Conservation (phyloP, 306 rosid genomes). For the Rubus idaeus region DNA sequence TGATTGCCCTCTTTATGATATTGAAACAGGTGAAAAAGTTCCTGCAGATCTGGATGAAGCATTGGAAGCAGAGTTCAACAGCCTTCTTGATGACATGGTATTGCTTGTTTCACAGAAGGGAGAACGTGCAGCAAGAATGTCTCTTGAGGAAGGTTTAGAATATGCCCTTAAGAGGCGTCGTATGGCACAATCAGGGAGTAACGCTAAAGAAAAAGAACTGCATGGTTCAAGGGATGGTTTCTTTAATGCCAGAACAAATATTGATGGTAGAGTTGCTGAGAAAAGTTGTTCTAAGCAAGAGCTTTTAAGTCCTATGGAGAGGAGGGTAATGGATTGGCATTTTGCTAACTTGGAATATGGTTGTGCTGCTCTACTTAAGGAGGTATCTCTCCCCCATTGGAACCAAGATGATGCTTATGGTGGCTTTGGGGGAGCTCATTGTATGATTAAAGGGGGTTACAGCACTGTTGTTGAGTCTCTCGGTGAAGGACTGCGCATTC, state of each 20-base stretch:
- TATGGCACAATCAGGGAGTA: constrained; percentile 41
- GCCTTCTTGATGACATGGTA: constrained; percentile 94
- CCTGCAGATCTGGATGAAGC: constrained; percentile 91
- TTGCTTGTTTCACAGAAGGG: constrained; percentile 83
- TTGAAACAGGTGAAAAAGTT: constrained; percentile 74
- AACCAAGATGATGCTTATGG: constrained; percentile 99
- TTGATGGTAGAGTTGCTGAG: constrained; percentile 26
- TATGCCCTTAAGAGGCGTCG: constrained; percentile 81
- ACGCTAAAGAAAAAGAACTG: constrained; percentile 47
- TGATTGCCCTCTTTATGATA: constrained; percentile 97
- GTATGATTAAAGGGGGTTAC: constrained; percentile 99
- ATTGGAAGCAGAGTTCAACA: constrained; percentile 90
- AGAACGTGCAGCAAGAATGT: constrained; percentile 82
- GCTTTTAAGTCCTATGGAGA: constrained; percentile 80
- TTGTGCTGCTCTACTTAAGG: constrained; percentile 89
- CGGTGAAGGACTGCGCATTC: constrained; percentile 73
- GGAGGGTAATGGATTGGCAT: constrained; percentile 99
- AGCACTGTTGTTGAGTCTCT: constrained; percentile 89
- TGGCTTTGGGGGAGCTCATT: constrained; percentile 99
- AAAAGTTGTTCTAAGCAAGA: constrained; percentile 39
- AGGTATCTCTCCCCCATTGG: constrained; percentile 98
- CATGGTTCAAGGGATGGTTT: constrained; percentile 31
- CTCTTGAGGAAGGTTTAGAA: constrained; percentile 98
- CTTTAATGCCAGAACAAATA: constrained; percentile 30
- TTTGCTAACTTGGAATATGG: constrained; percentile 98